phyloP scores from a whole-genome alignment of 1,139 yeast genomes.

The Magnusiomyces tetraspermus region DNA sequence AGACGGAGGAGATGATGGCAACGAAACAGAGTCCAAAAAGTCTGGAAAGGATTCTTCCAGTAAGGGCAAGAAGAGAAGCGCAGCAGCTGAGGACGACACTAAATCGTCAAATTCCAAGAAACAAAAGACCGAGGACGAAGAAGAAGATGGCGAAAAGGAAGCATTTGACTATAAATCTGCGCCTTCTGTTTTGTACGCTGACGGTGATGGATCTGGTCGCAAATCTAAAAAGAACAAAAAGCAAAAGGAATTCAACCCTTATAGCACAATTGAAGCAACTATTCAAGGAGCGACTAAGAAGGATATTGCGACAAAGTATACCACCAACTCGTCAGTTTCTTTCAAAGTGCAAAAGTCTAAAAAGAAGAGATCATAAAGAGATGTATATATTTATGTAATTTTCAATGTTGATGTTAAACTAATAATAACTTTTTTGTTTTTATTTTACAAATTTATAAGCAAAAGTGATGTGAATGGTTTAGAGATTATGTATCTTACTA shows the following conservation, averaged over 20 bases:
- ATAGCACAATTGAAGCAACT: constrained; percentile 1
- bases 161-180: constrained; percentile 13
- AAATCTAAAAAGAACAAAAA: constrained; percentile 2
- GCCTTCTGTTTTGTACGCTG: constrained; percentile 10
- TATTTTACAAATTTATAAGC: too few relatives aligned
- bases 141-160: neutral
- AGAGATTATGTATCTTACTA: too few relatives aligned
- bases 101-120: neutral
- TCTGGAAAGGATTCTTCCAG: neutral
- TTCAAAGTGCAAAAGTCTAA: neutral
- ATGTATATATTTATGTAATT: neutral
- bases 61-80: neutral
- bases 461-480: too few relatives aligned
- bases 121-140: neutral
- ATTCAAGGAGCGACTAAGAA: constrained; percentile 3
- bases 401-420: too few relatives aligned
- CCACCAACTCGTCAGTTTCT: constrained; percentile 1
- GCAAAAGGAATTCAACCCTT: constrained; percentile 9
- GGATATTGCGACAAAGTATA: neutral
- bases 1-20: neutral
- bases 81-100: neutral
- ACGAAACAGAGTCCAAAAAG: constrained; percentile 2
- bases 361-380: neutral
- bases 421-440: too few relatives aligned
- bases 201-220: constrained; percentile 2